A percentile compares a stretch with the other conserved stretches of the same genome.
Conservation (phyloP, 2,329 filamentous ascomycete genomes). For the Ustilaginoidea virens region DNA sequence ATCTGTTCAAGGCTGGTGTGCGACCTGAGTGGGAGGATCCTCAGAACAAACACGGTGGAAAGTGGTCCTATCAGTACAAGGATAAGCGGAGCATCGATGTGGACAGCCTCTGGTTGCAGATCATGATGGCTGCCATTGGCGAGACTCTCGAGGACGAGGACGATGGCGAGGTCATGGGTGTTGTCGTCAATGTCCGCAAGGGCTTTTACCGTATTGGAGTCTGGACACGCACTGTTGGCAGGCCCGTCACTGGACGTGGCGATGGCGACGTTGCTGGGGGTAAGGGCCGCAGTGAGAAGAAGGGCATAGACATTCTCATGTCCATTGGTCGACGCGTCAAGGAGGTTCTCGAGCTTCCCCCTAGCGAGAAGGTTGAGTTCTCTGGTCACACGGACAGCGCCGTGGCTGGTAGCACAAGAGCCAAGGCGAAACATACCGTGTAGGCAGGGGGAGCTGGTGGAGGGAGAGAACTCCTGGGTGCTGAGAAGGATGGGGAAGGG, state of each 20-base stretch:
- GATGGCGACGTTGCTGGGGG: constrained; percentile 57
- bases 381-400: constrained; percentile 92
- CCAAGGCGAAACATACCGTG: constrained; percentile 84
- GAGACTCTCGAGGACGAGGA: constrained; percentile 92
- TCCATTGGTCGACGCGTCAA: constrained; percentile 86
- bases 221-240: constrained; percentile 91
- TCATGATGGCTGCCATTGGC: constrained; percentile 91
- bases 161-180: constrained; percentile 96
- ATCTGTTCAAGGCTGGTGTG: constrained; percentile 95
- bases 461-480: neutral
- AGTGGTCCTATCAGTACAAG: constrained; percentile 98
- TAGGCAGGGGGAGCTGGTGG: constrained; percentile 27
- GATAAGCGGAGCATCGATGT: constrained; percentile 85
- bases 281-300: constrained; percentile 63
- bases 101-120: constrained; percentile 90
- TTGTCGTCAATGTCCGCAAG: constrained; percentile 97
- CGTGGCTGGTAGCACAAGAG: constrained; percentile 81
- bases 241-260: constrained; percentile 61
- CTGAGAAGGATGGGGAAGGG: no score
- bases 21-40: constrained; percentile 97
- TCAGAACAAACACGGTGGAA: constrained; percentile 98
- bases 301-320: constrained; percentile 72
- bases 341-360: constrained; percentile 67
- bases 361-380: constrained; percentile 75
- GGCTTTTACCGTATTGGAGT: constrained; percentile 95